Conservation (phyloP, 768 basidiomycete species). For the Russula abietina region DNA sequence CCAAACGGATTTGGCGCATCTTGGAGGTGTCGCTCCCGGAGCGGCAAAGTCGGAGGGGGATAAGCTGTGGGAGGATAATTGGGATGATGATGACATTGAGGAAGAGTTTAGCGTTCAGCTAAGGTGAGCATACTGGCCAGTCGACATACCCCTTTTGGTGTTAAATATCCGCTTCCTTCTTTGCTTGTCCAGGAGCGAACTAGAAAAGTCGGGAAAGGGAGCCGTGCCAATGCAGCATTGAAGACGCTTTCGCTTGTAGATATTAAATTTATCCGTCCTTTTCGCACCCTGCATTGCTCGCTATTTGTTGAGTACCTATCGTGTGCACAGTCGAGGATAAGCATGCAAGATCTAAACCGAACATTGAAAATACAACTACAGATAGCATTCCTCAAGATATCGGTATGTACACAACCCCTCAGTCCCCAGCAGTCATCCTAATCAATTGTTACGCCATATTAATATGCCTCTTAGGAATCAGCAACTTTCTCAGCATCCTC, state of each 20-base stretch:
- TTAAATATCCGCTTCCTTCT: background rate
- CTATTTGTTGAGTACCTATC: background rate
- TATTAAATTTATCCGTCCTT: background rate
- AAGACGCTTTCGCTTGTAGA: slow-evolving; percentile 2
- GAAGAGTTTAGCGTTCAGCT: slow-evolving; percentile 95
- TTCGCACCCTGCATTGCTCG: background rate
- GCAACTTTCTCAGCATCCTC: background rate
- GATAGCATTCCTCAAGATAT: background rate
- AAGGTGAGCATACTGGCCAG: slow-evolving; percentile 51
- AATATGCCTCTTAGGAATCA: background rate
- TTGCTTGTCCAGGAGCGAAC: slow-evolving; percentile 48
- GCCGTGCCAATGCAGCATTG: slow-evolving; percentile 30
- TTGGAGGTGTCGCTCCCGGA: slow-evolving; percentile 67
- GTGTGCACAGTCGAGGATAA: background rate
- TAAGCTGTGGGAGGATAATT: slow-evolving; percentile 98
- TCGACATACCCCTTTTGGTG: background rate
- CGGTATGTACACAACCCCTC: background rate
- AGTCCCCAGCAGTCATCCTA: background rate
- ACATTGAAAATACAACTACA: background rate
- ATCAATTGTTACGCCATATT: background rate
- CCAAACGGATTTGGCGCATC: slow-evolving; percentile 73
- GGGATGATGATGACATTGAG: slow-evolving; percentile 99
- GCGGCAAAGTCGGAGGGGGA: slow-evolving; percentile 76
- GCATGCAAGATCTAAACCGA: background rate
- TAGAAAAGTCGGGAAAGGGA: slow-evolving; percentile 51